Evolutionary conservation across 2,329 filamentous ascomycete species (phyloP).

Genomic region (Aspergillus intermedius): DNA sequence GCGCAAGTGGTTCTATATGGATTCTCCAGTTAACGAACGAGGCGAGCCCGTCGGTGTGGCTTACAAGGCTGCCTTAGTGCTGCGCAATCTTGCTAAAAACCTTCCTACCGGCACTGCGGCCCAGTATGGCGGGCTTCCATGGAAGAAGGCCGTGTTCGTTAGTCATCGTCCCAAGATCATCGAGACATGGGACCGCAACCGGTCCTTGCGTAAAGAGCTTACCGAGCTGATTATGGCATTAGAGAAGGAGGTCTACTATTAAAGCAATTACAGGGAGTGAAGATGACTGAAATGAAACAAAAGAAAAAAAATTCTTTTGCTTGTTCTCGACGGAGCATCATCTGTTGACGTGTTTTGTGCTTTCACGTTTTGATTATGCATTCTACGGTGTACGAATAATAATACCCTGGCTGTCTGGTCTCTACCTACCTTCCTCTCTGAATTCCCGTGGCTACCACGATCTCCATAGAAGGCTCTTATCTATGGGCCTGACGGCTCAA

Average conservation of each 20-base stretch:
- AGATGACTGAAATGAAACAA: background rate
- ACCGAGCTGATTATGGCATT: conserved; percentile 39
- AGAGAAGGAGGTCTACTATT: conserved; percentile 33
- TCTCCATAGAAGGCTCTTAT: no score
- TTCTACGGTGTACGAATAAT: conserved; percentile 1
- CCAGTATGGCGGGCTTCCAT: conserved; percentile 25
- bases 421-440: background rate
- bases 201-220: conserved; percentile 36
- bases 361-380: background rate
- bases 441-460: background rate
- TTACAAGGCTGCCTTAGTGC: conserved; percentile 41
- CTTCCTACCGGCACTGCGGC: conserved; percentile 28
- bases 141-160: conserved; percentile 36
- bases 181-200: conserved; percentile 35
- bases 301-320: background rate
- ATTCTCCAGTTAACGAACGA: conserved; percentile 37
- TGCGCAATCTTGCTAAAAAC: conserved; percentile 42
- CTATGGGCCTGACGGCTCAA: no score
- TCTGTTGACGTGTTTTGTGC: background rate
- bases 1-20: conserved; percentile 35
- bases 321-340: background rate
- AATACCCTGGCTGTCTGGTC: conserved; percentile 1
- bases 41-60: conserved; percentile 40
- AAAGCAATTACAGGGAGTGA: conserved; percentile 1
- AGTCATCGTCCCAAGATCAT: conserved; percentile 33